phyloP scores from a whole-genome alignment of 2,329 filamentous ascomycete genomes.

The Diplodia mutila region DNA sequence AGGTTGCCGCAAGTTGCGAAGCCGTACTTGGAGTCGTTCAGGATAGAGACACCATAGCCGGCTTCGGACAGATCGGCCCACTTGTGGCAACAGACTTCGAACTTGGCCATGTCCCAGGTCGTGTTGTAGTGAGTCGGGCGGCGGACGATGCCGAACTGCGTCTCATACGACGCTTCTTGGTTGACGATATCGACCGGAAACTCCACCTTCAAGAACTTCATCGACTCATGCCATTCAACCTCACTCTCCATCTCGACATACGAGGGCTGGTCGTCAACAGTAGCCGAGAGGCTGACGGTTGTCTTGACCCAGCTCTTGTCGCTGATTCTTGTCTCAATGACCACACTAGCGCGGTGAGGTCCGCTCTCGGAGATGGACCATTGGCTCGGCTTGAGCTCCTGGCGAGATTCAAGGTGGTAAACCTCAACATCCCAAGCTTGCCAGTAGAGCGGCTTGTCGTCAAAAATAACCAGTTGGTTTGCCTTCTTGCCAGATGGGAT shows the following conservation, averaged over 20 bases:
- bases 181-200: constrained; percentile 92
- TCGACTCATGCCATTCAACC: constrained; percentile 96
- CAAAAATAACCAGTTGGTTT: constrained; percentile 91
- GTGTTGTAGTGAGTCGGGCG: constrained; percentile 98
- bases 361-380: constrained; percentile 73
- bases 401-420: constrained; percentile 85
- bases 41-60: constrained; percentile 85
- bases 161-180: constrained; percentile 93
- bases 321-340: constrained; percentile 85
- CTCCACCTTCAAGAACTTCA: constrained; percentile 98
- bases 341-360: constrained; percentile 76
- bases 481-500: constrained; percentile 74
- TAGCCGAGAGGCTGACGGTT: constrained; percentile 77
- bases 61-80: constrained; percentile 89
- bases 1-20: constrained; percentile 87
- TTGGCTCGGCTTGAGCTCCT: constrained; percentile 70
- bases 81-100: constrained; percentile 94
- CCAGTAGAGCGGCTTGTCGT: constrained; percentile 97
- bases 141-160: constrained; percentile 85
- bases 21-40: constrained; percentile 96
- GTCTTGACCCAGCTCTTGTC: constrained; percentile 84
- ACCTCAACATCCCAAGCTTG: constrained; percentile 98
- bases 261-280: constrained; percentile 65
- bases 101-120: constrained; percentile 96
- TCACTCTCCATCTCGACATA: constrained; percentile 79